Percentiles rank a stretch among this genome's conserved stretches.
Conservation (phyloP, 2,329 filamentous ascomycete genomes). For the Claviceps pazoutovae region DNA sequence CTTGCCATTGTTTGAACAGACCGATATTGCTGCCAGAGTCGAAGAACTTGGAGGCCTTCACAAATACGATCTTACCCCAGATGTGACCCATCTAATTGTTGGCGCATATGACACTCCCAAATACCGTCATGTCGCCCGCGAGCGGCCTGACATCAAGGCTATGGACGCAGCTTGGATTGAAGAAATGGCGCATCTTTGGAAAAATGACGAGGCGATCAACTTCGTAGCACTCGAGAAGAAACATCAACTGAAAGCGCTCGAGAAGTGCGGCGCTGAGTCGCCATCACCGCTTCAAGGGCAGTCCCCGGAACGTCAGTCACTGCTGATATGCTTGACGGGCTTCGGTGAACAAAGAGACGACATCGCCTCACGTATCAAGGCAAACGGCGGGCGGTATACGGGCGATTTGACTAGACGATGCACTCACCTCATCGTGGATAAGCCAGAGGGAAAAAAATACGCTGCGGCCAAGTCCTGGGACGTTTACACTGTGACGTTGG, state of each 20-base stretch:
- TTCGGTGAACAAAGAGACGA: slow-evolving; percentile 51
- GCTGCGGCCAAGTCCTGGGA: slow-evolving; percentile 73
- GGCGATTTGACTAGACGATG: slow-evolving; percentile 76
- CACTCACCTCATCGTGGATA: slow-evolving; percentile 73
- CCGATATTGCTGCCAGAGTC: slow-evolving; percentile 48
- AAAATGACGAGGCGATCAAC: slow-evolving; percentile 65
- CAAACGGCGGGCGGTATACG: slow-evolving; percentile 70
- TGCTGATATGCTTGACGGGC: slow-evolving; percentile 42
- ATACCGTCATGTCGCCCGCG: slow-evolving; percentile 87
- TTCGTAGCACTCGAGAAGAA: slow-evolving; percentile 53
- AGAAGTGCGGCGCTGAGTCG: slow-evolving; percentile 32
- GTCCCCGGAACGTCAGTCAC: slow-evolving; percentile 21
- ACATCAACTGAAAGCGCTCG: slow-evolving; percentile 50
- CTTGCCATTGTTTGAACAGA: slow-evolving; percentile 18
- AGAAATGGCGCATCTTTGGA: slow-evolving; percentile 66
- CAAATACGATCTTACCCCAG: slow-evolving; percentile 85
- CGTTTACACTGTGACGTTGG: slow-evolving; percentile 62
- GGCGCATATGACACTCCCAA: slow-evolving; percentile 83
- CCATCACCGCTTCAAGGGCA: slow-evolving; percentile 9
- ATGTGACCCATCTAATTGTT: slow-evolving; percentile 88
- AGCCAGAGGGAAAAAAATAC: slow-evolving; percentile 79
- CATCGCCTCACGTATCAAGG: slow-evolving; percentile 52
- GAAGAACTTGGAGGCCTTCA: slow-evolving; percentile 74
- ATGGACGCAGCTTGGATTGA: slow-evolving; percentile 77
- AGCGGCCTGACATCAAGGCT: slow-evolving; percentile 72